Conservation (phyloP, 495 filamentous ascomycete species). For the Talaromyces nanjingensis region DNA sequence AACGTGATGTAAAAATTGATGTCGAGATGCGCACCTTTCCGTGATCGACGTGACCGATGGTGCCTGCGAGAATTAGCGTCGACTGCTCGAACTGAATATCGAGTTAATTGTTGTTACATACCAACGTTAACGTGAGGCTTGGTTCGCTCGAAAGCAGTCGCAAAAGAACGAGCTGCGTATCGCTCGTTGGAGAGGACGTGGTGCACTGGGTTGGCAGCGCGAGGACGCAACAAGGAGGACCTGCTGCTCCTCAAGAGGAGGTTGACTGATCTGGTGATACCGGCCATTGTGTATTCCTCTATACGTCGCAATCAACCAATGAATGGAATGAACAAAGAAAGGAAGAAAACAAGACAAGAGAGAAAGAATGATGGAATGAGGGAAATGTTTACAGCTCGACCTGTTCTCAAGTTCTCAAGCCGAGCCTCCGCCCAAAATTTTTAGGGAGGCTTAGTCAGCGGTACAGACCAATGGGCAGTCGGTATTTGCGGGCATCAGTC, state of each 20-base stretch:
- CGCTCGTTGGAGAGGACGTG: slow-evolving; percentile 61
- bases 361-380: background rate
- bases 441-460: slow-evolving; percentile 38
- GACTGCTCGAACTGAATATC: too few relatives aligned
- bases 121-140: slow-evolving; percentile 99
- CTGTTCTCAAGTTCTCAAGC: slow-evolving; percentile 9
- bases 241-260: slow-evolving; percentile 65
- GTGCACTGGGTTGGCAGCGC: slow-evolving; percentile 58
- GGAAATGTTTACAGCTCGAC: slow-evolving; percentile 7
- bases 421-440: slow-evolving; percentile 33
- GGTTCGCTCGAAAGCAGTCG: slow-evolving; percentile 74
- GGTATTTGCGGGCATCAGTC: slow-evolving; percentile 26
- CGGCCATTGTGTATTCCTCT: slow-evolving; percentile 49
- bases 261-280: slow-evolving; percentile 55
- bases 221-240: slow-evolving; percentile 52
- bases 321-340: slow-evolving; percentile 19
- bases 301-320: slow-evolving; percentile 24
- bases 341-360: slow-evolving; percentile 22
- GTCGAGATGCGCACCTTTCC: slow-evolving; percentile 66
- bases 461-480: slow-evolving; percentile 27
- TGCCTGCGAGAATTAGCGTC: slow-evolving; percentile 47
- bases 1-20: background rate
- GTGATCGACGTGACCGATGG: slow-evolving; percentile 99
- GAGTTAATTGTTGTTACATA: slow-evolving; percentile 27
- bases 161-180: slow-evolving; percentile 64